A percentile compares a stretch with the other conserved stretches of the same genome.
phyloP scores from a whole-genome alignment of 2,329 filamentous ascomycete genomes.

The Trematosphaeria pertusa region DNA sequence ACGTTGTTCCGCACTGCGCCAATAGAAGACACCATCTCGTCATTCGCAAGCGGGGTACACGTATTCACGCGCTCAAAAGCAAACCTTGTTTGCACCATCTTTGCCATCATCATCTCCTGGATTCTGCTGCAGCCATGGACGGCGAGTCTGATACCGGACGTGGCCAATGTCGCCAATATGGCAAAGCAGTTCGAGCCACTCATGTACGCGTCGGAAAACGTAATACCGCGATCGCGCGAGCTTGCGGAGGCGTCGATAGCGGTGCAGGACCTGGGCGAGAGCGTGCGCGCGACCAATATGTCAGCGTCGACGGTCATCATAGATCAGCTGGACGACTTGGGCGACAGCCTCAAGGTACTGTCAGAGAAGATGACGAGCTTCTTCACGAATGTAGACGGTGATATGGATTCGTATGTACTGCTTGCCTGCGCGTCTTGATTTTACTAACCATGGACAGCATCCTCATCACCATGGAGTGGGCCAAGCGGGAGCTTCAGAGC shows the following conservation, averaged over 20 bases:
- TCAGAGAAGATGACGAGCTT: conserved; percentile 88
- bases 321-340: conserved; percentile 81
- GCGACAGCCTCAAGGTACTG: conserved; percentile 82
- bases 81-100: conserved; percentile 67
- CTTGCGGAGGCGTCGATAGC: conserved; percentile 91
- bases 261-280: conserved; percentile 94
- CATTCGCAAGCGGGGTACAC: conserved; percentile 66
- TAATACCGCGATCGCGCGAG: conserved; percentile 83
- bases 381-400: conserved; percentile 91
- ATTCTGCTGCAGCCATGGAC: conserved; percentile 70
- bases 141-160: conserved; percentile 75
- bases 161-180: conserved; percentile 88
- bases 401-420: conserved; percentile 75
- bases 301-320: conserved; percentile 87
- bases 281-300: conserved; percentile 87
- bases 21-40: conserved; percentile 74
- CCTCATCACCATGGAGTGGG: conserved; percentile 96
- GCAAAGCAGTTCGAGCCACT: conserved; percentile 92
- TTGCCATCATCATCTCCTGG: conserved; percentile 70
- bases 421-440: neutral
- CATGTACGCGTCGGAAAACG: conserved; percentile 93
- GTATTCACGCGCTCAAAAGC: conserved; percentile 72
- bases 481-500: conserved; percentile 77
- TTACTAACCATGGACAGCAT: conserved; percentile 63
- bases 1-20: conserved; percentile 87